phyloP scores from a whole-genome alignment of 2,329 filamentous ascomycete genomes.

The Septoria petroselini region DNA sequence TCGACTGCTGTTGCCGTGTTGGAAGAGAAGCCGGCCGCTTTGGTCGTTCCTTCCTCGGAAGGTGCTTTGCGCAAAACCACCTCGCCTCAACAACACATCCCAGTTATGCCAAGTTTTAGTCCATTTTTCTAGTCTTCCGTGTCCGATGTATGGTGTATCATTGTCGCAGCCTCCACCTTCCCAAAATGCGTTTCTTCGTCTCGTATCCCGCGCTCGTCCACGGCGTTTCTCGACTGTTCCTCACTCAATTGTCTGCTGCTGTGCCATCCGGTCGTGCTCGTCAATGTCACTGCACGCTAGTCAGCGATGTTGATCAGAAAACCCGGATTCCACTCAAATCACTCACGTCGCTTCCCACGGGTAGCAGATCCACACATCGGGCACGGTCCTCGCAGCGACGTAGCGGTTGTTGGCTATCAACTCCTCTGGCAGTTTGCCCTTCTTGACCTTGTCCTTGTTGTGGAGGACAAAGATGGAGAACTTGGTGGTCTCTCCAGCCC shows the following conservation, averaged over 20 bases:
- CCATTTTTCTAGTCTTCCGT: too few relatives aligned
- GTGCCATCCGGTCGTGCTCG: slow-evolving; percentile 75
- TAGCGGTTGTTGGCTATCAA: slow-evolving; percentile 74
- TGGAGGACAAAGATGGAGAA: slow-evolving; percentile 96
- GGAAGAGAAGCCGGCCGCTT: not conserved
- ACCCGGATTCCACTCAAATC: not conserved
- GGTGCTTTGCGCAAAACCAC: too few relatives aligned
- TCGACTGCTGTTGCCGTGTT: not conserved
- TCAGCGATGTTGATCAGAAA: not conserved
- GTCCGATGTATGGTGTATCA: too few relatives aligned
- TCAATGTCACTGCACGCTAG: slow-evolving; percentile 67
- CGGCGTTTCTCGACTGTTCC: not conserved
- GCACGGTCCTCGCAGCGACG: slow-evolving; percentile 78
- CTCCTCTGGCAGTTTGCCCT: slow-evolving; percentile 74
- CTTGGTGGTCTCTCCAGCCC: slow-evolving; percentile 66
- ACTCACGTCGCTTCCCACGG: slow-evolving; percentile 81
- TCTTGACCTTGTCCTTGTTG: slow-evolving; percentile 98
- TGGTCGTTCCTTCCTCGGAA: not conserved
- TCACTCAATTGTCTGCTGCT: slow-evolving; percentile 26
- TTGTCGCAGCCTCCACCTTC: too few relatives aligned
- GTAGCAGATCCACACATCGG: slow-evolving; percentile 98
- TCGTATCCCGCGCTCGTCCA: not conserved
- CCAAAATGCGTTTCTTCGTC: not conserved
- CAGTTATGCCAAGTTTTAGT: too few relatives aligned
- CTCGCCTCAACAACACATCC: too few relatives aligned